Evolutionary conservation across 2,329 filamentous ascomycete genomes (phyloP), one percentile per base, ranked within the genome.

Genomic region (Phialophora verrucosa): DNA sequence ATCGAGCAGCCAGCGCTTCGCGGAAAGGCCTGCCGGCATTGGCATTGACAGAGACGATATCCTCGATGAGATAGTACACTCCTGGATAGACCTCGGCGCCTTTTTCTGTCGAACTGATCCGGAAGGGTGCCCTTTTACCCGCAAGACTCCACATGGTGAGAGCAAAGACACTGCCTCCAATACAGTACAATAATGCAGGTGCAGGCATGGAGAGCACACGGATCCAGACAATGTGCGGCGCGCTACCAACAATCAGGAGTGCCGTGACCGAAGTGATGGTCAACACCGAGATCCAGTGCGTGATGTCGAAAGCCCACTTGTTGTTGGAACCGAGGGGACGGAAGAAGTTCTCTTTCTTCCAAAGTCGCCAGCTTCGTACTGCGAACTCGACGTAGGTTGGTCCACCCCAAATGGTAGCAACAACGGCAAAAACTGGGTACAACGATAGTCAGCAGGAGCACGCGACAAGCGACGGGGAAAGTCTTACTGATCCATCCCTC

Each of bases 41-140:
- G 23, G 87, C 88, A 73, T 90, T 89, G 49, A 91, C 88, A 4
- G 86, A 87, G 14, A 89, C 83, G 27, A 90, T 83, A 71, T 91
- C 88, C 76, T 91, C 88, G 29, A 90, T 85, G 32, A 90, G 81
- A 58, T 88, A 88, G 71, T 89, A 88, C 1, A 85, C 82, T 2
- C 86, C 83, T 0, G 88, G 88, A 2, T 84, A 82, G 64, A 89
- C 84, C 4, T 76, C 78, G 17, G 81, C 82, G 20, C 87, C 87
- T 73, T 87, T 88, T 0, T 82, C 82, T 0, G 87, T 86, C 1
- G 88, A 90, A 61, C 86, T 89, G 68, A 90, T 86, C 54, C 86
- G 84, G 72, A 87, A 88, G 0, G 86, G 87, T 23, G 71, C 71
- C 72, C 78, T 79, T 68, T 74, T 76, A n/a, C 80, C 78, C 27